Base-by-base conservation (phyloP, 441 rosid genomes). In the Capsella rubella region DNA sequence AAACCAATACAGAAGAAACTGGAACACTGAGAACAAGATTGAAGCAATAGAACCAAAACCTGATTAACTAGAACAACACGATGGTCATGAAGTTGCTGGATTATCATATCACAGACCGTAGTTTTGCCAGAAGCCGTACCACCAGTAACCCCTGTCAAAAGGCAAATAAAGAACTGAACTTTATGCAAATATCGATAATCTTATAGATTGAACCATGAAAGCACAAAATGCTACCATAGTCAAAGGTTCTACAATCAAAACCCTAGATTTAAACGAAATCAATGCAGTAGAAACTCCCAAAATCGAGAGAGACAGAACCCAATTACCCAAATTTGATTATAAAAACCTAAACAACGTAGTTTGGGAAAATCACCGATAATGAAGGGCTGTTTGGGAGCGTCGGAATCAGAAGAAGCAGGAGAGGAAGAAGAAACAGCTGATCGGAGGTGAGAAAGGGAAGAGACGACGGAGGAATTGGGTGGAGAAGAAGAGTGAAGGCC, bases 101-200 rank as follows among this genome's bases (percentile, higher is more conserved):
- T 94, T 67, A 94, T 92, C 98, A 93, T 88, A 71, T 95, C 99
- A 50, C 99, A 95, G 18, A 95, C 99, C 0, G 98, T 95, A 4
- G 99, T 95, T 82, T 95, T 95, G 57, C 99, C 99, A 0, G 99
- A 95, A 79, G 99, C 98, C 10, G 98, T 93, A 71, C 98, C 98
- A 67, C 99, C 99, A 10, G 94, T 88, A 34, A 95, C 99, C 29
- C 99, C 99, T 95, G 67, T 62, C 47, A 72, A 72, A 37, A 18
- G 1, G 39, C 1, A n/a, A 54, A 60, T n/a, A 58, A 46, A 6
- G 40, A 43, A 64, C 57, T 39, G 56, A 56, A 42, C 14, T 11
- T 15, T 13, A 63, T 28, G 51, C 70, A 64, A 21, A 51, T n/a
- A 9, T 29, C 21, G 11, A 15, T 1, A 40, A 51, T 2, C 54